Evolutionary conservation across 192 early-diverging fungal genomes (phyloP).

Genomic region (Backusella mclennaniae): DNA sequence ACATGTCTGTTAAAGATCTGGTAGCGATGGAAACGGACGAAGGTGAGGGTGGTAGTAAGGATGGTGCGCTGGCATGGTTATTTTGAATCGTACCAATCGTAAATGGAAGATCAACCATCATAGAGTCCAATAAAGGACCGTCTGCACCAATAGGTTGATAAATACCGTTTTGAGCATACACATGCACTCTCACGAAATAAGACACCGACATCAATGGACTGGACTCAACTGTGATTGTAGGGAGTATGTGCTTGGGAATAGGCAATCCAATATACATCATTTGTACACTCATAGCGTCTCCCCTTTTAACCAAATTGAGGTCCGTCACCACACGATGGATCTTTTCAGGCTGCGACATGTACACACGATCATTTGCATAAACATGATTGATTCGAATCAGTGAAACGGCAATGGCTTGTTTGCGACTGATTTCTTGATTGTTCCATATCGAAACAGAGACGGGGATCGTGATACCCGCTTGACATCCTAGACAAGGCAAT

Average conservation of each 20-base stretch:
- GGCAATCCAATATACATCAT: neutral
- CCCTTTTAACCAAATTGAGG: neutral
- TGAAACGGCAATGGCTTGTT: neutral
- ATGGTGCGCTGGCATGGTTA: neutral
- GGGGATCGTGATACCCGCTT: neutral
- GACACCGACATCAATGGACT: constrained; percentile 13
- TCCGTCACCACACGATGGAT: neutral
- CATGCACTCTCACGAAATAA: constrained; percentile 5
- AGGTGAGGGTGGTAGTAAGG: neutral
- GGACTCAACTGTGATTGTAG: neutral
- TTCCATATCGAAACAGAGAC: constrained; percentile 5
- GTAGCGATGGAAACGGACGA: neutral
- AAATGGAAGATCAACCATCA: constrained; percentile 10
- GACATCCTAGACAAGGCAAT: constrained; percentile 3
- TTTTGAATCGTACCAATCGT: neutral
- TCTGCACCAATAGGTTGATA: neutral
- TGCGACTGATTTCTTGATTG: neutral
- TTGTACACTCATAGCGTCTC: neutral
- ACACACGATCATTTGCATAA: neutral
- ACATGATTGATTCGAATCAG: constrained; percentile 1
- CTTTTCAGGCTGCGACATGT: neutral
- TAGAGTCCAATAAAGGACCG: neutral
- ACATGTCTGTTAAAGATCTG: neutral
- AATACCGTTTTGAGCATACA: neutral
- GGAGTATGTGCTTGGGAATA: neutral